These are phyloP conservation scores for Jackrogersella minutella DNA, from an alignment of 495 filamentous ascomycete genomes.

Conservation along the genomic window DNA sequence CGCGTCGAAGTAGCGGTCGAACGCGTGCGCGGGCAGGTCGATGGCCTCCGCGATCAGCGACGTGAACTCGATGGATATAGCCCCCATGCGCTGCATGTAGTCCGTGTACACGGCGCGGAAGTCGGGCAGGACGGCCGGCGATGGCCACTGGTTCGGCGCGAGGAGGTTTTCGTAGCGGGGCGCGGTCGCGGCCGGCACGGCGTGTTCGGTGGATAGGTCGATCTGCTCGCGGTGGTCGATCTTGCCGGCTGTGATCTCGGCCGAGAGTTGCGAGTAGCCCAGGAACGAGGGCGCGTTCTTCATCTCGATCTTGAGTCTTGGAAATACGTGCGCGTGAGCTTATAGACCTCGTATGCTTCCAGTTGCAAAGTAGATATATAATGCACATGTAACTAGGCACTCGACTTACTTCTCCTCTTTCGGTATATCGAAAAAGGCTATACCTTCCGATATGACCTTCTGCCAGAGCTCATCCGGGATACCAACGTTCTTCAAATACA, in stretches of 20 bases:
- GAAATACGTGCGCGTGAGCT: not conserved
- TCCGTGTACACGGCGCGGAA: slow-evolving; percentile 75
- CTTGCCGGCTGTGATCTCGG: slow-evolving; percentile 66
- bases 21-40: slow-evolving; percentile 73
- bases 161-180: slow-evolving; percentile 81
- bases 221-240: slow-evolving; percentile 87
- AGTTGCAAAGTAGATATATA: too few species aligned
- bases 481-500: slow-evolving; percentile 88
- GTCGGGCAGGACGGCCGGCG: slow-evolving; percentile 66
- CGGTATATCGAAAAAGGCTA: slow-evolving; percentile 82
- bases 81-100: slow-evolving; percentile 79
- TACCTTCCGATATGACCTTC: slow-evolving; percentile 72
- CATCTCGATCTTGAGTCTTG: slow-evolving; percentile 84
- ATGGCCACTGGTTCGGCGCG: slow-evolving; percentile 93
- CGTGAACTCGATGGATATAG: slow-evolving; percentile 78
- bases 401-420: slow-evolving; percentile 71
- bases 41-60: slow-evolving; percentile 87
- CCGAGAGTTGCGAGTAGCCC: slow-evolving; percentile 68
- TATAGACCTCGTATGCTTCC: slow-evolving; percentile 8
- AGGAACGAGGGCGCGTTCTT: slow-evolving; percentile 76
- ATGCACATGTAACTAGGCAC: not conserved
- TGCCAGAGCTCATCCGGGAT: slow-evolving; percentile 71
- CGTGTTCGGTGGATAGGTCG: slow-evolving; percentile 82
- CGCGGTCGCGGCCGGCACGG: slow-evolving; percentile 71
- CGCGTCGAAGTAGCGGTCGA: slow-evolving; percentile 81